Evolutionary conservation across 2,329 filamentous ascomycete genomes (phyloP).

Genomic region (Lachnellula subtilissima): DNA sequence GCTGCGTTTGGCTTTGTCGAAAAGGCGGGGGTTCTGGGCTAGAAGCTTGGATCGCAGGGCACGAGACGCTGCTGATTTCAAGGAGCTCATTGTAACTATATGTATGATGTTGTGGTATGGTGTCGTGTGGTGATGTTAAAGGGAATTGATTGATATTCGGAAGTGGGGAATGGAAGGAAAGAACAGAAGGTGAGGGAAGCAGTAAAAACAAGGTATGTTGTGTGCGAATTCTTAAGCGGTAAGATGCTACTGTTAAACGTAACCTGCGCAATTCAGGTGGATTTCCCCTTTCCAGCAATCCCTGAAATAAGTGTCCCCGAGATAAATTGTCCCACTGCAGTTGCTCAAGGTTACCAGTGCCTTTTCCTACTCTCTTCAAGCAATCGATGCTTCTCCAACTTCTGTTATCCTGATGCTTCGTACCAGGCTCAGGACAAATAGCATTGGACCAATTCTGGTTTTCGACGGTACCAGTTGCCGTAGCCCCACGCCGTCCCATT

Average conservation of each 20-base stretch:
- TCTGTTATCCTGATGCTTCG: background rate
- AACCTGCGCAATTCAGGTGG: background rate
- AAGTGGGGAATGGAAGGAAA: background rate
- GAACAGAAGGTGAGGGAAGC: too few species aligned
- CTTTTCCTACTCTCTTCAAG: too few species aligned
- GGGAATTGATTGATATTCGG: background rate
- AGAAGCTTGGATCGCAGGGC: conserved; percentile 10
- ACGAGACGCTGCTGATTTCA: conserved; percentile 14
- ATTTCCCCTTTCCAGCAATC: background rate
- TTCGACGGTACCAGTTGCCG: background rate
- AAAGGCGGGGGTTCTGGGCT: conserved; percentile 3
- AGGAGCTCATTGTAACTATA: conserved; percentile 11
- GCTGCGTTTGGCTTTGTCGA: conserved; percentile 8
- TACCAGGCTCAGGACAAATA: background rate
- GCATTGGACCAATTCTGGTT: background rate
- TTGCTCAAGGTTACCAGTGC: background rate
- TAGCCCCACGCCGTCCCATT: too few species aligned
- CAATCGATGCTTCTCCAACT: too few species aligned
- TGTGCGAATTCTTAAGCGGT: too few species aligned
- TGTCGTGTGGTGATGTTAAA: background rate
- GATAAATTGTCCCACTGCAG: background rate
- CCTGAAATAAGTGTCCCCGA: background rate
- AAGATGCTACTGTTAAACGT: too few species aligned
- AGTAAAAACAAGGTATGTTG: too few species aligned
- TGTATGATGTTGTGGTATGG: background rate